These are phyloP conservation scores for Trichoderma afroharzianum DNA, from an alignment of 2,329 filamentous ascomycete species.

Conservation along the genomic window DNA sequence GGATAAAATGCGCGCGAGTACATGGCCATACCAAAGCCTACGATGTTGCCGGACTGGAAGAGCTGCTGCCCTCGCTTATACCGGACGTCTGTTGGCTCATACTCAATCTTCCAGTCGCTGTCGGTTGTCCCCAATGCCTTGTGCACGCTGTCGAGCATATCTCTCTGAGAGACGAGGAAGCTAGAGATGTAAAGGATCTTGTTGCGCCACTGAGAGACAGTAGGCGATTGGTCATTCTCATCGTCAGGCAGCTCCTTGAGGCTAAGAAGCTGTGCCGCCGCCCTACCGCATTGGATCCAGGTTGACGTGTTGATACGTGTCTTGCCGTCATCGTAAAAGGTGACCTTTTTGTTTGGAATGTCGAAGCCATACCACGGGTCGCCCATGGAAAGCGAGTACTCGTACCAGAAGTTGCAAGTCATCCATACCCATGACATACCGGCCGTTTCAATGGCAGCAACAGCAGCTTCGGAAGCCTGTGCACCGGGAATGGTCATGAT, in stretches of 20 bases:
- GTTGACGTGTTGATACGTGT: slow-evolving; percentile 56
- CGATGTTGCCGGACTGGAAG: slow-evolving; percentile 38
- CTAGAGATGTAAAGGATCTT: slow-evolving; percentile 49
- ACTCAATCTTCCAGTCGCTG: slow-evolving; percentile 56
- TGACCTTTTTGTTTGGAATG: slow-evolving; percentile 39
- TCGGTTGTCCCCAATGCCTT: slow-evolving; percentile 55
- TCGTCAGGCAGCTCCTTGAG: slow-evolving; percentile 44
- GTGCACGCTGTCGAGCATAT: slow-evolving; percentile 61
- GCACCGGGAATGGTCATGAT: slow-evolving; percentile 26
- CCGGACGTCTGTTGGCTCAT: slow-evolving; percentile 41
- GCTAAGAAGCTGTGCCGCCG: slow-evolving; percentile 47
- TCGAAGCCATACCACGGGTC: slow-evolving; percentile 47
- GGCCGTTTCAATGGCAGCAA: slow-evolving; percentile 24
- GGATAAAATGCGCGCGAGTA: slow-evolving; percentile 55
- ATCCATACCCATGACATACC: slow-evolving; percentile 46
- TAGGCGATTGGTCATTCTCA: slow-evolving; percentile 31
- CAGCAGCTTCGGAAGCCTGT: slow-evolving; percentile 9
- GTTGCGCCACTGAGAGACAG: slow-evolving; percentile 42
- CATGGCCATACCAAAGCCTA: slow-evolving; percentile 47
- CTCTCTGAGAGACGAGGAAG: slow-evolving; percentile 57
- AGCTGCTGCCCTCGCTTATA: slow-evolving; percentile 44
- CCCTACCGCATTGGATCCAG: slow-evolving; percentile 54
- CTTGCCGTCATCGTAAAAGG: slow-evolving; percentile 55
- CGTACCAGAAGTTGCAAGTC: slow-evolving; percentile 55
- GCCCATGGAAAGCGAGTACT: slow-evolving; percentile 45